These are phyloP conservation scores for Trypethelium eluteriae DNA, from an alignment of 495 filamentous ascomycete genomes.

Conservation along the genomic window DNA sequence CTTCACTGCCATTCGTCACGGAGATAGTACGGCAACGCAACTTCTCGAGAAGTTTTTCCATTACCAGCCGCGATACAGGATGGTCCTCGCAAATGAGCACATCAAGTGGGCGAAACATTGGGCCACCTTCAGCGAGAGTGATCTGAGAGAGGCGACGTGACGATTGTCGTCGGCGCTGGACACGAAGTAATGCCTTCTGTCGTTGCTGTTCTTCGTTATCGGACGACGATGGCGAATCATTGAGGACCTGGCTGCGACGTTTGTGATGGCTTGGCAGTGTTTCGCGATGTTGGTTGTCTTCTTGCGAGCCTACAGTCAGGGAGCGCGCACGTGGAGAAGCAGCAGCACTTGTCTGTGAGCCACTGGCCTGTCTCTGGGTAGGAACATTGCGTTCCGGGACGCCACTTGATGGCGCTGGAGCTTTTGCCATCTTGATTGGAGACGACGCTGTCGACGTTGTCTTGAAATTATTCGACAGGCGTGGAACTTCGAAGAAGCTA, in stretches of 20 bases:
- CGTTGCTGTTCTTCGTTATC: constrained; percentile 85
- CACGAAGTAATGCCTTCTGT: constrained; percentile 82
- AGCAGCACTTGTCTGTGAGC: constrained; percentile 22
- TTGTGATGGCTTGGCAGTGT: constrained; percentile 72
- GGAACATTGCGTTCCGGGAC: constrained; percentile 42
- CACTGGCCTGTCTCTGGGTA: constrained; percentile 43
- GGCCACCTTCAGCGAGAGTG: constrained; percentile 62
- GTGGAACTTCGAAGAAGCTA: constrained; percentile 62
- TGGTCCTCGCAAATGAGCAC: constrained; percentile 97
- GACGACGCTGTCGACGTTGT: constrained; percentile 62
- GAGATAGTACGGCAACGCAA: constrained; percentile 91
- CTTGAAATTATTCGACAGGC: constrained; percentile 51
- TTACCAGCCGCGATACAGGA: constrained; percentile 91
- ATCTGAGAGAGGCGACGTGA: constrained; percentile 87
- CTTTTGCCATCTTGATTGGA: constrained; percentile 65
- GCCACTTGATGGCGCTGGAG: constrained; percentile 37
- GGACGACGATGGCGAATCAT: constrained; percentile 93
- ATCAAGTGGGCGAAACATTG: constrained; percentile 82
- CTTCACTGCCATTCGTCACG: constrained; percentile 79
- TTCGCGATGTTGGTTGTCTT: constrained; percentile 71
- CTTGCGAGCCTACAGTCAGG: constrained; percentile 89
- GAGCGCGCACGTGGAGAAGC: constrained; percentile 65
- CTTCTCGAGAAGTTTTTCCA: constrained; percentile 94
- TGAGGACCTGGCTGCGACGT: constrained; percentile 86
- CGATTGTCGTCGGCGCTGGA: constrained; percentile 85